Conservation (phyloP, 805 yeast species). For the Suhomyces sp. region DNA sequence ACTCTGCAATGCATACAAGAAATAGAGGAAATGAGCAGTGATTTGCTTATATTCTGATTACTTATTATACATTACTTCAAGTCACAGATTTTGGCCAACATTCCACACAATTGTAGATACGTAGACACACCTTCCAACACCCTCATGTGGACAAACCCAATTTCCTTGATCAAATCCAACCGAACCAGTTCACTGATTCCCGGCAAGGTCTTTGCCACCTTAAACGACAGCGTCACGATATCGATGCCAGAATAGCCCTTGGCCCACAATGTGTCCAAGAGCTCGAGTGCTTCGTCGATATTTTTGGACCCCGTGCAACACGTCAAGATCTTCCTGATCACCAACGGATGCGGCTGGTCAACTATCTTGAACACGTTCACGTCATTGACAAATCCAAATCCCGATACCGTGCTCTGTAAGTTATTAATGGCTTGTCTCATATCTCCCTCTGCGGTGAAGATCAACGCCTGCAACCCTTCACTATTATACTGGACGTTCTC, state of each 20-base stretch:
- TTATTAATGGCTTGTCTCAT: constrained; percentile 98
- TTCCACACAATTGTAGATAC: constrained; percentile 79
- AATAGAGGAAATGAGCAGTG: too few species aligned
- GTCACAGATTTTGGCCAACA: constrained; percentile 59
- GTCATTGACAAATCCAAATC: constrained; percentile 86
- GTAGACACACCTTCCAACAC: constrained; percentile 91
- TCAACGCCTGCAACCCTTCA: constrained; percentile 88
- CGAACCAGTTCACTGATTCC: constrained; percentile 66
- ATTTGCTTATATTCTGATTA: neutral
- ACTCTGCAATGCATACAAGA: constrained; percentile 40
- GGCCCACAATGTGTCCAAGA: constrained; percentile 70
- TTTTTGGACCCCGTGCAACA: constrained; percentile 38
- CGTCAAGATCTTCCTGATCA: constrained; percentile 61
- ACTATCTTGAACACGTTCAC: constrained; percentile 93
- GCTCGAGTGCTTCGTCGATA: constrained; percentile 64
- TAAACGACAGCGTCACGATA: constrained; percentile 84
- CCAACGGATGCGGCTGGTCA: constrained; percentile 92
- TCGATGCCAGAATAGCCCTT: constrained; percentile 94
- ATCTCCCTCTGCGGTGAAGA: constrained; percentile 96
- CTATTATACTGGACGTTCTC: constrained; percentile 79
- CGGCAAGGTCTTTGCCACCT: constrained; percentile 75
- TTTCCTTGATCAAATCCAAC: constrained; percentile 75
- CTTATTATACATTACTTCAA: neutral
- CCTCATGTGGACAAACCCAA: constrained; percentile 90
- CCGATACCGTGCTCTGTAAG: constrained; percentile 89